phyloP scores from a whole-genome alignment of 148 eudicot genomes.

The Amaranthus palmeri region DNA sequence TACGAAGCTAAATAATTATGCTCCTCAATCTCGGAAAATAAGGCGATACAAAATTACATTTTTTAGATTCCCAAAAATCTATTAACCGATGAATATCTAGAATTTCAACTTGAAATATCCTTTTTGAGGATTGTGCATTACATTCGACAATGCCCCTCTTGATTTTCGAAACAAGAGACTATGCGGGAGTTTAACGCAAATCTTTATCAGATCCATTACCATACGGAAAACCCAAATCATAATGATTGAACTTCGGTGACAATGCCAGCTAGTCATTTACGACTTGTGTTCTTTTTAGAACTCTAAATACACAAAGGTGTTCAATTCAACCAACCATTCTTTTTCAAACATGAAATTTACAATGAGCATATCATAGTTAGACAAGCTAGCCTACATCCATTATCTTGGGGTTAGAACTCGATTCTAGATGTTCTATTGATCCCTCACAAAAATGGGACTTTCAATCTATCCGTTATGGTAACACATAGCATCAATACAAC shows the following conservation, averaged over 20 bases:
- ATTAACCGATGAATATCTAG: background rate
- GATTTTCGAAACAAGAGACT: background rate
- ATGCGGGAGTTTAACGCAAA: background rate
- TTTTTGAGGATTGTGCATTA: background rate
- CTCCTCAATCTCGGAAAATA: background rate
- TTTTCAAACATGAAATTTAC: background rate
- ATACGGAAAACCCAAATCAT: background rate
- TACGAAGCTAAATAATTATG: background rate
- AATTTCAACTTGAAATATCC: background rate
- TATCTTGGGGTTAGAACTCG: background rate
- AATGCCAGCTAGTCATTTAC: background rate
- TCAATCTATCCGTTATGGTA: background rate
- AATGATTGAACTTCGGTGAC: background rate
- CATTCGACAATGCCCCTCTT: background rate
- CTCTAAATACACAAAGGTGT: background rate
- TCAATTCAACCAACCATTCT: background rate
- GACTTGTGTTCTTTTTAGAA: background rate
- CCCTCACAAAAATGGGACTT: background rate
- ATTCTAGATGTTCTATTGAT: background rate
- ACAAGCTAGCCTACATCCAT: background rate
- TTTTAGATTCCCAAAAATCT: background rate
- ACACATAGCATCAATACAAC: constrained; percentile 7
- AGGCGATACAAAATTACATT: too few species aligned
- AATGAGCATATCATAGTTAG: background rate
- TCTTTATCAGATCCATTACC: background rate